A percentile compares a stretch with the other conserved stretches of the same genome.
These are phyloP conservation scores for Lotus japonicus DNA, from an alignment of 306 rosid species.

Conservation along the genomic window DNA sequence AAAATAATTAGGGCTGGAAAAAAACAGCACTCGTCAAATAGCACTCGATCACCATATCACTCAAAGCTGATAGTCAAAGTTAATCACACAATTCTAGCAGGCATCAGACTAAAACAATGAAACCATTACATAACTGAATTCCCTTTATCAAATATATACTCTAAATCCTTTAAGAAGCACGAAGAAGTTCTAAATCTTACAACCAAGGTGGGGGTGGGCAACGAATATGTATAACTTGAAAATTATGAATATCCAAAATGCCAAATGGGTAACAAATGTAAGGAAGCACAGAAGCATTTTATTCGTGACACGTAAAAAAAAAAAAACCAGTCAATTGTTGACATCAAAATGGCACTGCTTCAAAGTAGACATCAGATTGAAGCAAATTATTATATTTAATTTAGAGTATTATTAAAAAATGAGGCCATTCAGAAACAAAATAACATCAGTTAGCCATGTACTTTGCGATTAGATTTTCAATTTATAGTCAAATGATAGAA, in stretches of 20 bases:
- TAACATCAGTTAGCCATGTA: background rate
- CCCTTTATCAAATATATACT: background rate
- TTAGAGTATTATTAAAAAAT: background rate
- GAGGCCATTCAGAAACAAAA: background rate
- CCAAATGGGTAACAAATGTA: slow-evolving; percentile 32
- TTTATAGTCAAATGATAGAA: background rate
- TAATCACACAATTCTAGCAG: slow-evolving; percentile 4
- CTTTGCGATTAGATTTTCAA: background rate
- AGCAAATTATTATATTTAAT: background rate
- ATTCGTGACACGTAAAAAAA: background rate
- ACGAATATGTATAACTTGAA: slow-evolving; percentile 72
- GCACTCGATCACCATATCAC: background rate
- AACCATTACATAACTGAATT: background rate
- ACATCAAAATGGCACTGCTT: background rate
- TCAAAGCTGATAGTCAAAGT: background rate
- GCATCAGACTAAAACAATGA: background rate
- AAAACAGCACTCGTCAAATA: background rate
- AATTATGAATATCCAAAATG: slow-evolving; percentile 51
- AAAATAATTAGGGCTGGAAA: background rate
- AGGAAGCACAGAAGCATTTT: background rate
- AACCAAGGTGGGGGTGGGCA: slow-evolving; percentile 95
- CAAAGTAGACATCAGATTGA: background rate
- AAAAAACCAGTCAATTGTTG: no score
- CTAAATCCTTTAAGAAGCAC: background rate
- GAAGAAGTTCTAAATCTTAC: slow-evolving; percentile 34